phyloP scores from a whole-genome alignment of 805 yeast species.

The Myxozyma kluyveri region DNA sequence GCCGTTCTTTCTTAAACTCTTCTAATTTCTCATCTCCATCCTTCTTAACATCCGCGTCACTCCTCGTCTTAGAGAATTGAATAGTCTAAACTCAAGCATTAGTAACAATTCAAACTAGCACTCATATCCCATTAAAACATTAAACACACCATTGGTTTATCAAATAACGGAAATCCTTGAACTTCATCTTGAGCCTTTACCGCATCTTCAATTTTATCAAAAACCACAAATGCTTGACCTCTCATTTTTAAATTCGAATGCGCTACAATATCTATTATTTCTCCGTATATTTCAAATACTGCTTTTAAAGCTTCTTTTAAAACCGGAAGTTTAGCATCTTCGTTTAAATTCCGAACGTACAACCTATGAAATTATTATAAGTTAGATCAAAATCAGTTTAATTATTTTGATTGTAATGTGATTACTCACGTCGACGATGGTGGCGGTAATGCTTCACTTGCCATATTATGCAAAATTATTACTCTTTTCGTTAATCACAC shows the following conservation, averaged over 20 bases:
- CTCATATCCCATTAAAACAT: too few species aligned
- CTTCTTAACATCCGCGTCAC: conserved; percentile 42
- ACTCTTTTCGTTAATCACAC: too few species aligned
- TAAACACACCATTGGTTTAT: conserved; percentile 45
- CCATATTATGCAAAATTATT: too few species aligned
- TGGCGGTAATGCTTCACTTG: background rate
- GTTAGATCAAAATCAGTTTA: background rate
- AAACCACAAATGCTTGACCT: conserved; percentile 81
- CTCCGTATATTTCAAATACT: conserved; percentile 49
- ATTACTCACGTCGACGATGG: background rate
- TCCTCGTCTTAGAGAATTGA: conserved; percentile 44
- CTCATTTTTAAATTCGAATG: conserved; percentile 61
- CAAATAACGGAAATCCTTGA: conserved; percentile 42
- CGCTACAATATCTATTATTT: conserved; percentile 52
- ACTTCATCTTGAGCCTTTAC: conserved; percentile 44
- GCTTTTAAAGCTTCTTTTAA: conserved; percentile 46
- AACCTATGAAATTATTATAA: conserved; percentile 32
- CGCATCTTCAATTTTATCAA: conserved; percentile 46
- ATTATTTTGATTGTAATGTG: background rate
- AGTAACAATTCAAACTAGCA: background rate
- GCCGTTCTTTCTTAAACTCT: conserved; percentile 28
- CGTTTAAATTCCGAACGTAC: conserved; percentile 73
- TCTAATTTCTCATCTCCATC: conserved; percentile 32
- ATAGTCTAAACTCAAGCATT: conserved; percentile 34
- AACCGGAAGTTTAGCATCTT: conserved; percentile 55